Percentiles rank a stretch among this genome's conserved stretches.
Conservation (phyloP, 495 filamentous ascomycete species). For the Xylaria longipes region DNA sequence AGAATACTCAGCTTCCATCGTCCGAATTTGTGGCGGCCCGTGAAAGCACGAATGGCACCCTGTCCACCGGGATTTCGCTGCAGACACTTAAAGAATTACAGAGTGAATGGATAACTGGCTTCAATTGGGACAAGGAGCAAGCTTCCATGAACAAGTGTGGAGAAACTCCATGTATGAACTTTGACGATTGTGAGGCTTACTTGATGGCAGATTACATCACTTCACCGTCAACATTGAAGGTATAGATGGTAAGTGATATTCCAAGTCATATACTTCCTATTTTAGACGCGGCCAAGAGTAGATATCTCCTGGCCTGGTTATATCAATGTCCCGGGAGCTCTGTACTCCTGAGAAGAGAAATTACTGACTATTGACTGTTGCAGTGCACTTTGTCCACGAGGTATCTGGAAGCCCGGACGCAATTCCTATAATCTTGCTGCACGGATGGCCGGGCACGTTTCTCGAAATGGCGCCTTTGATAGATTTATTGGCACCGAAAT, state of each 20-base stretch:
- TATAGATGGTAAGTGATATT: slow-evolving; percentile 3
- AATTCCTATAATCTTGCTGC: slow-evolving; percentile 14
- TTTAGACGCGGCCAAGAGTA: background rate
- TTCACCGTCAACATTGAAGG: slow-evolving; percentile 8
- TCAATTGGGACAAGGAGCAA: slow-evolving; percentile 10
- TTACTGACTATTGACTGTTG: background rate
- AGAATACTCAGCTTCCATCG: background rate
- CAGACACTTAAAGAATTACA: background rate
- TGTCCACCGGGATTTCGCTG: background rate
- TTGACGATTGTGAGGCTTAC: background rate
- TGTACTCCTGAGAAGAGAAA: background rate
- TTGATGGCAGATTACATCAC: background rate
- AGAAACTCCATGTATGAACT: too few relatives aligned
- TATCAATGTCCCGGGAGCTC: background rate
- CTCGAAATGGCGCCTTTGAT: slow-evolving; percentile 9
- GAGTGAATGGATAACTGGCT: background rate
- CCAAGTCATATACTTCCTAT: background rate
- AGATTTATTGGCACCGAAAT: slow-evolving; percentile 1
- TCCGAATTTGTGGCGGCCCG: background rate
- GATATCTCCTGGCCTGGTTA: background rate
- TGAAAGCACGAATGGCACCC: background rate
- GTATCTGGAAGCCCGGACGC: background rate
- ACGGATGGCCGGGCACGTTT: slow-evolving; percentile 6
- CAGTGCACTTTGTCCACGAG: slow-evolving; percentile 1
- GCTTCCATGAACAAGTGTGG: slow-evolving; percentile 3